Evolutionary conservation across 257 asterid genomes (phyloP).

Genomic region (Fraxinus excelsior): DNA sequence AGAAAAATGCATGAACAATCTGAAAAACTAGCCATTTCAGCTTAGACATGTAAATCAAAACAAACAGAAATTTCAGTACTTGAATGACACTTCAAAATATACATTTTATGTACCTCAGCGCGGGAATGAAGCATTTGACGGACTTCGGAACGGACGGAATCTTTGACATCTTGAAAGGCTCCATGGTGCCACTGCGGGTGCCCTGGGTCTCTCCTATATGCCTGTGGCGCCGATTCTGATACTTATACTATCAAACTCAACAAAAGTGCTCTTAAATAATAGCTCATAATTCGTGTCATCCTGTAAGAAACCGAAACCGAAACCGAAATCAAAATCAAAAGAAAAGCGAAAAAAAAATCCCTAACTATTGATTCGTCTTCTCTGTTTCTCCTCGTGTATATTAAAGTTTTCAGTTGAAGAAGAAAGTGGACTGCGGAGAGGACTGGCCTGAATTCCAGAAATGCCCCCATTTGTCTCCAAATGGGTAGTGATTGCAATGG

Average conservation of each 20-base stretch:
- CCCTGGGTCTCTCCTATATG: slow-evolving; percentile 92
- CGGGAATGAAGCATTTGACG: slow-evolving; percentile 94
- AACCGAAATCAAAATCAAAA: not conserved
- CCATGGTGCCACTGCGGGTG: slow-evolving; percentile 97
- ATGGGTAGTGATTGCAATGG: too few relatives aligned
- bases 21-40: not conserved
- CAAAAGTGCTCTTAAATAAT: slow-evolving; percentile 35
- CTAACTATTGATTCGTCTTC: slow-evolving; percentile 18
- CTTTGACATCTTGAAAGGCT: slow-evolving; percentile 93
- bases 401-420: slow-evolving; percentile 27
- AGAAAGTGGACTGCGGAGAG: slow-evolving; percentile 24
- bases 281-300: slow-evolving; percentile 43
- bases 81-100: not conserved
- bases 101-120: slow-evolving; percentile 66
- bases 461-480: slow-evolving; percentile 16
- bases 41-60: not conserved
- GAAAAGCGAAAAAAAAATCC: too few relatives aligned
- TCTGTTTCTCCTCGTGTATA: slow-evolving; percentile 7
- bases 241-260: slow-evolving; percentile 36
- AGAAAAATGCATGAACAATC: not conserved
- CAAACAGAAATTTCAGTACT: not conserved
- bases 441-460: slow-evolving; percentile 25
- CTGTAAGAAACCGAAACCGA: not conserved
- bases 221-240: slow-evolving; percentile 63
- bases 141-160: slow-evolving; percentile 82